Evolutionary conservation across 495 filamentous ascomycete genomes (phyloP).

Genomic region (Polyplosphaeria fusca): DNA sequence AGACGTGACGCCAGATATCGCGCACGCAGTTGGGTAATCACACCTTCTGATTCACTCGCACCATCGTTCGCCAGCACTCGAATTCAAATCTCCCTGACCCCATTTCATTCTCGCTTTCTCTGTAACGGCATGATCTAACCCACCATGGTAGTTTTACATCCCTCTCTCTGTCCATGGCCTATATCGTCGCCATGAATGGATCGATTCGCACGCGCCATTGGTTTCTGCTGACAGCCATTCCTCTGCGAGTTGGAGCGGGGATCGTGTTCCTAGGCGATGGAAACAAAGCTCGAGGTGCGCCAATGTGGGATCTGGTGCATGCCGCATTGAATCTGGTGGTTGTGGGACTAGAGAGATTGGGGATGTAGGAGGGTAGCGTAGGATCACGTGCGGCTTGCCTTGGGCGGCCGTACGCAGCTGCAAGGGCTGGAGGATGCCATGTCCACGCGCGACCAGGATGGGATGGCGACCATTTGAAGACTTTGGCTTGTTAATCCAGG

Average conservation of each 20-base stretch:
- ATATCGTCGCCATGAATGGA: background rate
- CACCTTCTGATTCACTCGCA: no score
- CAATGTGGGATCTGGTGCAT: conserved; percentile 11
- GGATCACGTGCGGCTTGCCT: no score
- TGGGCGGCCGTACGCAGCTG: no score
- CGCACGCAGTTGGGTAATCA: conserved; percentile 7
- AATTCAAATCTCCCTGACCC: background rate
- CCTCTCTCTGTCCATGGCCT: conserved; percentile 1
- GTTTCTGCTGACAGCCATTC: conserved; percentile 6
- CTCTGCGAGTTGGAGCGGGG: background rate
- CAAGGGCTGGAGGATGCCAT: no score
- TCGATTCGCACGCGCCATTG: background rate
- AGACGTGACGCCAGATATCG: background rate
- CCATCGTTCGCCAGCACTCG: no score
- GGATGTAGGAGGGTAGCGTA: no score
- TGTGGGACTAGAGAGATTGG: no score
- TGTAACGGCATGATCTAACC: no score
- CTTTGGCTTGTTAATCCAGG: no score
- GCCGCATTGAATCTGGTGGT: background rate
- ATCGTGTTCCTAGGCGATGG: conserved; percentile 4
- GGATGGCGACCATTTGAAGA: no score
- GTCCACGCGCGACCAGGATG: no score
- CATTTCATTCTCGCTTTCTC: no score
- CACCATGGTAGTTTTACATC: conserved; percentile 12
- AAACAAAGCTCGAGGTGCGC: background rate